These are phyloP conservation scores for Vitis hybrid DNA, from an alignment of 177 flowering plant species.

Conservation along the genomic window DNA sequence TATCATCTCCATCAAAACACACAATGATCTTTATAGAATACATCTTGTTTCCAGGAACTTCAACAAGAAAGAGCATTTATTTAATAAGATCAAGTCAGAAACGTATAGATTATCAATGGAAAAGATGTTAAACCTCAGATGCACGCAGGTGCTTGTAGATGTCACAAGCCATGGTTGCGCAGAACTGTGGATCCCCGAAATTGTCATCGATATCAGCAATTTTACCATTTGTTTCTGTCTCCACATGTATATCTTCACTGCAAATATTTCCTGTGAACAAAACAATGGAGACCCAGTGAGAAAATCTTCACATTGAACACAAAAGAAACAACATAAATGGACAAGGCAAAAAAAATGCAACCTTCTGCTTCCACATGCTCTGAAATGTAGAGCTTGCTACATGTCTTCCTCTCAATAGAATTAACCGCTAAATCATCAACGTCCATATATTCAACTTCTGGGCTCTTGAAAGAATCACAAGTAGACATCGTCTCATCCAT, in stretches of 20 bases:
- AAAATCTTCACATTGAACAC: neutral
- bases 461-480: slow-evolving; percentile 53
- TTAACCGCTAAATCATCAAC: slow-evolving; percentile 46
- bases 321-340: neutral
- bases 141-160: slow-evolving; percentile 85
- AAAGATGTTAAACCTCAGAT: slow-evolving; percentile 58
- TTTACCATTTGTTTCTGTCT: slow-evolving; percentile 37
- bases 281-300: neutral
- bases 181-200: slow-evolving; percentile 70
- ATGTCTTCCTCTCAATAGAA: slow-evolving; percentile 51
- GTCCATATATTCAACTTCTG: slow-evolving; percentile 68
- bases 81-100: too few relatives aligned
- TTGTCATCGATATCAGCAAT: slow-evolving; percentile 42
- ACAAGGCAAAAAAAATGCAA: slow-evolving; percentile 8
- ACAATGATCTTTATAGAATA: too few relatives aligned
- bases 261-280: slow-evolving; percentile 39
- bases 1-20: too few relatives aligned
- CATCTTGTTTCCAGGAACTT: too few relatives aligned
- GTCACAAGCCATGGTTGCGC: slow-evolving; percentile 73
- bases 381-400: slow-evolving; percentile 61
- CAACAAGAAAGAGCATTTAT: too few relatives aligned
- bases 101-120: neutral
- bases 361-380: slow-evolving; percentile 51
- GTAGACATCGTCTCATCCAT: slow-evolving; percentile 86
- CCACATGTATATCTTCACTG: slow-evolving; percentile 48